Evolutionary conservation across 345 rosid genomes (phyloP).

Genomic region (Mallotus nudiflorus): DNA sequence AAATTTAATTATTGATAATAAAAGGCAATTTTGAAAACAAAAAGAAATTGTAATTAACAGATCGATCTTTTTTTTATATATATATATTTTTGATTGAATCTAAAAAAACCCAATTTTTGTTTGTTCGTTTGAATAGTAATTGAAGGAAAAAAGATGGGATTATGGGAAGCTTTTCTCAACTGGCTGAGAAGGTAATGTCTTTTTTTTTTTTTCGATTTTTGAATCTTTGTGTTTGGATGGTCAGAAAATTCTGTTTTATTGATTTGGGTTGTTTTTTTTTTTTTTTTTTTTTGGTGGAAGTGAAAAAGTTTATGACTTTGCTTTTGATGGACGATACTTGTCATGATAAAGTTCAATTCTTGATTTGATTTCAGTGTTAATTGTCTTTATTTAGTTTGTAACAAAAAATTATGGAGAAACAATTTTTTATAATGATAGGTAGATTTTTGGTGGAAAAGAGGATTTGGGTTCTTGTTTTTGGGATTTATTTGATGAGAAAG

Average conservation of each 20-base stretch:
- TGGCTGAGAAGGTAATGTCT: constrained; percentile 40
- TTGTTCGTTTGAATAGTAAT: neutral
- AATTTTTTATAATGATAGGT: neutral
- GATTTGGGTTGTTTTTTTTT: neutral
- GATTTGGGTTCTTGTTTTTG: neutral
- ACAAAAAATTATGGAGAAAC: too few relatives aligned
- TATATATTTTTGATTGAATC: too few relatives aligned
- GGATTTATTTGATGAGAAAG: neutral
- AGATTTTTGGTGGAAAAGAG: neutral
- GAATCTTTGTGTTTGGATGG: constrained; percentile 5
- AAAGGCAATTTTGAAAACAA: neutral
- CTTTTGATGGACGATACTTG: neutral
- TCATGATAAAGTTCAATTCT: neutral
- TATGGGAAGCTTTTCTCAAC: constrained; percentile 44
- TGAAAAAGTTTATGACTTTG: neutral
- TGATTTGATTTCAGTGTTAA: neutral
- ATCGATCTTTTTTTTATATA: constrained; percentile 6
- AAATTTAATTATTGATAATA: constrained; percentile 18
- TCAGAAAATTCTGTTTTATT: neutral
- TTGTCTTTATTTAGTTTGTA: neutral
- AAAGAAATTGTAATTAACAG: neutral
- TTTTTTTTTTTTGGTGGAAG: neutral
- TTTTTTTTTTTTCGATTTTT: neutral
- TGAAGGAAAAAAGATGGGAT: constrained; percentile 34
- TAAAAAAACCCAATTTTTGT: constrained; percentile 17